A percentile compares a stretch with the other conserved stretches of the same genome.
Conservation (phyloP, 495 filamentous ascomycete genomes). For the Cudoniella acicularis region DNA sequence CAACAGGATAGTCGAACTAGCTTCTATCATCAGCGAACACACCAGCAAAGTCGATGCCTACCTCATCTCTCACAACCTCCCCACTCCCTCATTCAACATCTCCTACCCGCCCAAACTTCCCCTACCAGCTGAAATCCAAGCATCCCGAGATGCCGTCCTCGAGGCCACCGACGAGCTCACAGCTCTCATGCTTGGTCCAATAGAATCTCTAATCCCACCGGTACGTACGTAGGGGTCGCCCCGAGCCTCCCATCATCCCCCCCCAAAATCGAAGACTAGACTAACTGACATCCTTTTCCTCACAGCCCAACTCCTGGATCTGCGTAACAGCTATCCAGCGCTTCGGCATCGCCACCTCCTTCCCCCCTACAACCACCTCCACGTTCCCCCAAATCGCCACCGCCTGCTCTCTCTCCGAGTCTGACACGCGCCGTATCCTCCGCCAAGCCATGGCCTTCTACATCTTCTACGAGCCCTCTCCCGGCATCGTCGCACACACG, state of each 20-base stretch:
- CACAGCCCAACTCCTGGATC: too few relatives aligned
- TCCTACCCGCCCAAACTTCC: not conserved
- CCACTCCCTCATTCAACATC: not conserved
- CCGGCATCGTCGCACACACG: constrained; percentile 24
- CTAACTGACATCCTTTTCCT: too few relatives aligned
- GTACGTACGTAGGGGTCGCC: too few relatives aligned
- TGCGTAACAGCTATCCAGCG: too few relatives aligned
- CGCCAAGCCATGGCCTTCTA: constrained; percentile 42
- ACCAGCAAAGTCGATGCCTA: not conserved
- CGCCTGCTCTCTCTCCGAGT: not conserved
- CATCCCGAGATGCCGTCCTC: not conserved
- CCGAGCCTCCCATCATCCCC: too few relatives aligned
- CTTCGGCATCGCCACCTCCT: not conserved
- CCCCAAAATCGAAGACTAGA: too few relatives aligned
- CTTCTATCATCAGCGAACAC: not conserved
- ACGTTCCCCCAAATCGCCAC: not conserved
- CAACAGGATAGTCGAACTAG: not conserved
- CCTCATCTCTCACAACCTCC: not conserved
- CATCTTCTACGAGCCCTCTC: constrained; percentile 43
- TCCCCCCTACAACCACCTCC: not conserved
- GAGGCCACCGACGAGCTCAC: not conserved
- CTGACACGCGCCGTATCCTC: constrained; percentile 34
- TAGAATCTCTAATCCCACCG: too few relatives aligned
- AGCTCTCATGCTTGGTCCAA: not conserved
- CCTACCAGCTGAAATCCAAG: not conserved